Evolutionary conservation across 805 yeast genomes (phyloP), one percentile per base, ranked within the genome.

Genomic region (Kodamaea leandrae): DNA sequence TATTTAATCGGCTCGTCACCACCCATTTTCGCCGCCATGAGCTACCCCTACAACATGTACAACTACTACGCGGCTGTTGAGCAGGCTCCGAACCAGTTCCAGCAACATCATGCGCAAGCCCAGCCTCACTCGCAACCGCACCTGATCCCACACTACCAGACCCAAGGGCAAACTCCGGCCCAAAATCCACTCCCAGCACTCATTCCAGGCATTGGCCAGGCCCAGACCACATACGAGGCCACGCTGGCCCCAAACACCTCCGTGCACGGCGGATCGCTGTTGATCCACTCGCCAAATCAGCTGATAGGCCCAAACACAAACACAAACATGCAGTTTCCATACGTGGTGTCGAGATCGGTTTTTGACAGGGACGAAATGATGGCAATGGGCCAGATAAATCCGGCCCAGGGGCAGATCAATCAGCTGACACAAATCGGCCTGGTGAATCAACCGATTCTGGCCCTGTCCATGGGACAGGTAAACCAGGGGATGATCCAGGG

Each of bases 31-130:
- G 26, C n/a, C 8, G 21, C 24, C 27, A 39, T 39, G 42, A 39
- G 23, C 27, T 19, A 25, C 13, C 42, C 42, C 13, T 39, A 39
- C 26, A 39, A 39, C 28, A 13, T 21, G 9, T 39, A 39, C 23
- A 39, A 25, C 26, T 32, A 39, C 32, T 21, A 30, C 33, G 17
- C 29, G 40, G 18, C 30, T 12, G 38, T 36, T 17, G 42, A 42
- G 24, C 44, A 34, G 39, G 30, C 36, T 13, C 46, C 29, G 10
- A 33, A 32, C 9, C 30, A 30, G 14, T 26, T 7, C 18, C 40
- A 24, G 18, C 36, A 29, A 27, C 45, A 37, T n/a, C 44, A 36
- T 21, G n/a, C n/a, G n/a, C n/a, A n/a, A n/a, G n/a, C n/a, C n/a
- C n/a, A n/a, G n/a, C 24, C 9, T 7, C 32, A 27, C 7, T 14